Base-by-base conservation (phyloP, 2,329 filamentous ascomycete species). In the Metarhizium robertsii region DNA sequence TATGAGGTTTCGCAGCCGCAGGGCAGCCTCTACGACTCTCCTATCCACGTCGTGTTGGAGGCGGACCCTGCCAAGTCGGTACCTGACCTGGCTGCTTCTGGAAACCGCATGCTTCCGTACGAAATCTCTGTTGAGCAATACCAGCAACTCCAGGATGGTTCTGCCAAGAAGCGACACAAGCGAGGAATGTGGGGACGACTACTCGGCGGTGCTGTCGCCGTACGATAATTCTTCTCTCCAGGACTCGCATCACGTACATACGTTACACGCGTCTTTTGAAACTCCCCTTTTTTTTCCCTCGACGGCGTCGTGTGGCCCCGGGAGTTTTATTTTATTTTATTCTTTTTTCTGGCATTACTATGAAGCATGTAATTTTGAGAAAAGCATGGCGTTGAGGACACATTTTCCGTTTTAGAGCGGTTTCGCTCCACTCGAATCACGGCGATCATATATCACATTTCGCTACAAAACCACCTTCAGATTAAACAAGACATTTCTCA, bases 41-140 rank as follows among this genome's bases (percentile, higher is more conserved):
- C 77, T 0, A 70, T 78, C 36, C 71, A 79, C 63, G 67, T 79
- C 50, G 66, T 76, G 49, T 61, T 75, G 54, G 69, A 72, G 46
- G 70, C 63, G 69, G 60, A 73, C 56, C 67, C 69, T 52, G 66
- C 70, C 58, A 74, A 73, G 63, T 62, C 65, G 32, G 62, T 63
- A 34, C 62, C 59, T 45, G 63, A 50, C 14, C 47, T 36, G 2
- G 14, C 66, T 18, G 64, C 36, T 30, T 11, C 67, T 25, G 62
- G 63, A 60, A 61, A 62, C 25, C 64, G 67, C 53, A 67, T 77
- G 59, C 75, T 82, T 4, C 77, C 79, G 6, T 83, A 81, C 66
- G 79, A 83, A 68, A 79, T 81, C 61, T 75, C 74, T 58, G 63
- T 70, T 38, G 78, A 82, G 30, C 75, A 81, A 57, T 73, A 81